phyloP scores from a whole-genome alignment of 1,139 yeast genomes.

The Pichia cactophila region DNA sequence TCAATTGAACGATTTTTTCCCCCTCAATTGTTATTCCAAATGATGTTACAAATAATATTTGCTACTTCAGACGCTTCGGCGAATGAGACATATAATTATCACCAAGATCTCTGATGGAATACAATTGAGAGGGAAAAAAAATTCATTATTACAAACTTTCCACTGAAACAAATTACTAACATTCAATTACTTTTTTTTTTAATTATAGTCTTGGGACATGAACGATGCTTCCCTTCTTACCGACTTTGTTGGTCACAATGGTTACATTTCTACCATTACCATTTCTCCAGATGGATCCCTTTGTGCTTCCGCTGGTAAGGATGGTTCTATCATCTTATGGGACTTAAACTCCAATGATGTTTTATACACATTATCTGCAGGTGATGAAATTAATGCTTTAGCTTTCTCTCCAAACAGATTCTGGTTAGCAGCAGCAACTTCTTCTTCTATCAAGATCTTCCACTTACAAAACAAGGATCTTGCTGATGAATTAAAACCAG shows the following conservation, averaged over 20 bases:
- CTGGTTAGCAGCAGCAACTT: constrained; percentile 99
- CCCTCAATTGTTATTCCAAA: constrained; percentile 21
- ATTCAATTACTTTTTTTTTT: not conserved
- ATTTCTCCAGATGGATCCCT: constrained; percentile 99
- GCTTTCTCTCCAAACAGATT: constrained; percentile 99
- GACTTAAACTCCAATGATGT: constrained; percentile 85
- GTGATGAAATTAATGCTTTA: constrained; percentile 96
- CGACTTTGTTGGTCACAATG: constrained; percentile 99
- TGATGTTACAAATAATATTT: constrained; percentile 73
- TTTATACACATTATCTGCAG: constrained; percentile 90
- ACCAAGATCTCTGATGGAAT: constrained; percentile 94
- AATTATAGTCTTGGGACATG: constrained; percentile 83
- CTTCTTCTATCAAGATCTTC: constrained; percentile 97
- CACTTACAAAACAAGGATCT: constrained; percentile 93
- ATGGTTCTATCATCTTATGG: constrained; percentile 98
- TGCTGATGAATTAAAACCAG: constrained; percentile 98
- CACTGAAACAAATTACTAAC: constrained; percentile 17
- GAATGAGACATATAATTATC: constrained; percentile 94
- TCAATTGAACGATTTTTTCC: constrained; percentile 16
- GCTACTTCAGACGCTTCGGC: constrained; percentile 96
- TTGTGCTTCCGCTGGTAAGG: constrained; percentile 99
- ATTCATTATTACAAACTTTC: too few relatives aligned
- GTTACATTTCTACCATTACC: constrained; percentile 96
- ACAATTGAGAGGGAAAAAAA: not conserved
- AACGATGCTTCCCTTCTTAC: constrained; percentile 69